Percentiles rank a stretch among this genome's conserved stretches.
These are phyloP conservation scores for Amphichorda felina DNA, from an alignment of 2,329 filamentous ascomycete genomes.

Conservation along the genomic window DNA sequence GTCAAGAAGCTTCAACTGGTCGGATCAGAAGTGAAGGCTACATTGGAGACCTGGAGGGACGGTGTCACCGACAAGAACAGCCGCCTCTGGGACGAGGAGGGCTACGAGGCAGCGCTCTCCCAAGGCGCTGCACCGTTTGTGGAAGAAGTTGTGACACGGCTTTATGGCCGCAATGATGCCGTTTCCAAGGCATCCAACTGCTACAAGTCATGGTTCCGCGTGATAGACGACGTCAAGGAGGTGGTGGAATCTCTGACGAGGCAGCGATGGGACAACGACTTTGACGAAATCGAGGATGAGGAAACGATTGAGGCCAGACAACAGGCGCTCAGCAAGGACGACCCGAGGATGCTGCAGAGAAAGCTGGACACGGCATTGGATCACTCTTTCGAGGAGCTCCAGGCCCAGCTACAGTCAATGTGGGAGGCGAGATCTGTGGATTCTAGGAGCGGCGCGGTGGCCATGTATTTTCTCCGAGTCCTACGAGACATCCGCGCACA, in stretches of 20 bases:
- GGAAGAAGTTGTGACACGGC: conserved; percentile 52
- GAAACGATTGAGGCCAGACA: conserved; percentile 56
- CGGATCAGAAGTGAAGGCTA: conserved; percentile 49
- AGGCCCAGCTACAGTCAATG: conserved; percentile 38
- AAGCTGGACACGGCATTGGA: conserved; percentile 44
- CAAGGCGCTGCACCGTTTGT: conserved; percentile 54
- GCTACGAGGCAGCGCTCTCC: conserved; percentile 53
- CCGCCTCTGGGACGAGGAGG: conserved; percentile 55
- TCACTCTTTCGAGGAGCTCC: conserved; percentile 45
- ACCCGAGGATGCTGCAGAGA: conserved; percentile 51
- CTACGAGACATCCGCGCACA: conserved; percentile 62
- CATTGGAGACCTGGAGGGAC: conserved; percentile 47
- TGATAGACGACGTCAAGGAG: conserved; percentile 54
- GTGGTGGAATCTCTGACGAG: conserved; percentile 54
- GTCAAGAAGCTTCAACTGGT: conserved; percentile 53
- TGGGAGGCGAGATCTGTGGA: conserved; percentile 34
- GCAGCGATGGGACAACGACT: conserved; percentile 65
- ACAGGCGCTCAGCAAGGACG: conserved; percentile 57
- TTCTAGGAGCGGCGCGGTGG: conserved; percentile 36
- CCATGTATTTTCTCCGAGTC: conserved; percentile 60
- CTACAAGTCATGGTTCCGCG: conserved; percentile 63
- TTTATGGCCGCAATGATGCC: conserved; percentile 60
- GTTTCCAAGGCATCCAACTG: conserved; percentile 49
- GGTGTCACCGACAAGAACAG: conserved; percentile 35
- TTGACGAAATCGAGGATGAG: conserved; percentile 64